Conservation (phyloP, 192 early-diverging fungal species). For the Dissophora ornata region DNA sequence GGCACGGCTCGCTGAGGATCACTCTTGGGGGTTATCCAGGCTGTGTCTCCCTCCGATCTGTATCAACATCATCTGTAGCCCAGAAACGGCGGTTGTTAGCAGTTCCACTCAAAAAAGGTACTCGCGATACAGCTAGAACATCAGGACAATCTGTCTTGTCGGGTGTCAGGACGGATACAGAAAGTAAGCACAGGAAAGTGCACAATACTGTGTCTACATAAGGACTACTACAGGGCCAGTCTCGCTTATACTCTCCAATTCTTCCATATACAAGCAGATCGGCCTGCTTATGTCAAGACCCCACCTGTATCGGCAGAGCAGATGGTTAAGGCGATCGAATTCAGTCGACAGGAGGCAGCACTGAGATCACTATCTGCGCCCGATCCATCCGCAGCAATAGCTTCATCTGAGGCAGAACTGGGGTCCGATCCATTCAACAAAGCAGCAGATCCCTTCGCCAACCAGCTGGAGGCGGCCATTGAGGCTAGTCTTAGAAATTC, state of each 20-base stretch:
- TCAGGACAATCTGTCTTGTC: background rate
- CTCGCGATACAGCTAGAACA: background rate
- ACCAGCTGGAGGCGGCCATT: slow-evolving; percentile 48
- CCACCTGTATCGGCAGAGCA: slow-evolving; percentile 31
- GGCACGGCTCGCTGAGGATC: no score
- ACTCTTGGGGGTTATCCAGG: background rate
- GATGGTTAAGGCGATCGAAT: slow-evolving; percentile 48
- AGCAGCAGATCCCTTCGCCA: slow-evolving; percentile 40
- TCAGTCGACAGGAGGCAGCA: slow-evolving; percentile 9
- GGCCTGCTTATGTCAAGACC: slow-evolving; percentile 21
- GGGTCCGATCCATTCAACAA: slow-evolving; percentile 30
- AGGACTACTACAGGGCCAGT: background rate
- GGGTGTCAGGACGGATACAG: no score
- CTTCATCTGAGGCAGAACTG: background rate
- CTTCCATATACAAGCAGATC: background rate
- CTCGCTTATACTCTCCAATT: background rate
- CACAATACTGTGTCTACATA: background rate
- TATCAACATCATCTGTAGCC: slow-evolving; percentile 6
- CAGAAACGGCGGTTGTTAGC: background rate
- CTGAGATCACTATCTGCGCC: background rate
- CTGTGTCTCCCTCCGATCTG: background rate
- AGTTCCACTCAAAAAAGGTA: background rate
- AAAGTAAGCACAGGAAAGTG: no score
- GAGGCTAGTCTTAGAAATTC: slow-evolving; percentile 14
- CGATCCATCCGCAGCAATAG: background rate